Evolutionary conservation across 805 yeast genomes (phyloP).

Genomic region (Yarrowia alimentaria): DNA sequence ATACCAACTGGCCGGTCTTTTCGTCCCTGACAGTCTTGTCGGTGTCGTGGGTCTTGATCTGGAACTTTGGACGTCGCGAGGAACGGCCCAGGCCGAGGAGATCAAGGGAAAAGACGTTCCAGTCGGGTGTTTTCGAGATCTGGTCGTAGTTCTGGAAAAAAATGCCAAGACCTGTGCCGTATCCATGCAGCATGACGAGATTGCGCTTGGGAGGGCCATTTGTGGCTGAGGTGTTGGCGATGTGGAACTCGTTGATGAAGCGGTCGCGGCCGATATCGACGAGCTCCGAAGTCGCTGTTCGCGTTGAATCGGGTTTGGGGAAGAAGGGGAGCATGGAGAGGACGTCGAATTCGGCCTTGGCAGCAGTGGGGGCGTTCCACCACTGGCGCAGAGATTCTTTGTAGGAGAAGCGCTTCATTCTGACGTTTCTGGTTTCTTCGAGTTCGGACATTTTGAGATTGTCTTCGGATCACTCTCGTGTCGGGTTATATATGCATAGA

Average conservation of each 20-base stretch:
- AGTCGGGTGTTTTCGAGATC: slow-evolving; percentile 44
- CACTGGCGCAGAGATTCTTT: slow-evolving; percentile 40
- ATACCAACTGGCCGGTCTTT: slow-evolving; percentile 27
- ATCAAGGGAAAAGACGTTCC: slow-evolving; percentile 85
- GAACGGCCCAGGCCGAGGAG: slow-evolving; percentile 89
- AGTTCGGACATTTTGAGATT: slow-evolving; percentile 16
- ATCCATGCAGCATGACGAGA: slow-evolving; percentile 83
- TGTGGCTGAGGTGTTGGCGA: slow-evolving; percentile 41
- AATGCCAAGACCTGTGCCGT: slow-evolving; percentile 87
- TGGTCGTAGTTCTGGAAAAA: slow-evolving; percentile 67
- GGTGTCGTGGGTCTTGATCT: slow-evolving; percentile 34
- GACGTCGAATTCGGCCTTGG: slow-evolving; percentile 48
- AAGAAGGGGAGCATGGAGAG: slow-evolving; percentile 56
- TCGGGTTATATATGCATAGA: too few species aligned
- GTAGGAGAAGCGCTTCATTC: slow-evolving; percentile 7
- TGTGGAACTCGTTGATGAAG: slow-evolving; percentile 72
- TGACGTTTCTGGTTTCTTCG: slow-evolving; percentile 10
- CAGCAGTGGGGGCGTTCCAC: slow-evolving; percentile 42
- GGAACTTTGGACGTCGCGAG: slow-evolving; percentile 65
- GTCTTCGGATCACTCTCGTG: too few species aligned
- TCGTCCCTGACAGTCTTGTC: slow-evolving; percentile 36
- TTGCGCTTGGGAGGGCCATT: slow-evolving; percentile 43
- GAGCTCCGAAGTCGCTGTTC: slow-evolving; percentile 40
- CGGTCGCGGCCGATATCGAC: slow-evolving; percentile 53
- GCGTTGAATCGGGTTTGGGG: slow-evolving; percentile 38